Percentiles rank a stretch among this genome's conserved stretches.
Evolutionary conservation across 805 yeast species (phyloP).

Genomic region (Phaffomyces opuntiae): DNA sequence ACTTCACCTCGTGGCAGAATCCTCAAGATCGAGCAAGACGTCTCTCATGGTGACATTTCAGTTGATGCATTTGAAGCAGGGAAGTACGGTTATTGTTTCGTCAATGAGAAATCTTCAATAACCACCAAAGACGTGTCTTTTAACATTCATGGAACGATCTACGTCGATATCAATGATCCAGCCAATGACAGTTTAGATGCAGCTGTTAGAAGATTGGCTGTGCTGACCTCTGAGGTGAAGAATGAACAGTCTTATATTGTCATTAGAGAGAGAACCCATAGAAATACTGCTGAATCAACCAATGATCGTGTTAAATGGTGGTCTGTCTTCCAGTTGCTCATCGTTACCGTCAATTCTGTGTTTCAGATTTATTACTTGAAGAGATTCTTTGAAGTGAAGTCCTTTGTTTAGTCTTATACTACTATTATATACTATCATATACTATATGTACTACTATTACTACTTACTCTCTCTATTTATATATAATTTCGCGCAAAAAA

Average conservation of each 20-base stretch:
- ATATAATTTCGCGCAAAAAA: background rate
- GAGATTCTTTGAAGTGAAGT: conserved; percentile 91
- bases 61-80: conserved; percentile 63
- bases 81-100: conserved; percentile 81
- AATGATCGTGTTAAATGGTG: conserved; percentile 97
- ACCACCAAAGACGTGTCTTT: conserved; percentile 88
- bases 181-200: conserved; percentile 74
- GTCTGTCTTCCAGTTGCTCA: conserved; percentile 85
- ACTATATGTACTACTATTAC: too few species aligned
- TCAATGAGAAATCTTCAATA: conserved; percentile 69
- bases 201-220: conserved; percentile 69
- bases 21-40: conserved; percentile 41
- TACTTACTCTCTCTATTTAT: too few species aligned
- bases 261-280: conserved; percentile 93
- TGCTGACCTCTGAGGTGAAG: conserved; percentile 77
- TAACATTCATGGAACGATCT: conserved; percentile 90
- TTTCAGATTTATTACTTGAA: conserved; percentile 93
- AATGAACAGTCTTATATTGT: conserved; percentile 90
- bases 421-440: background rate
- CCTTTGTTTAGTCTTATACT: conserved; percentile 52
- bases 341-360: conserved; percentile 78
- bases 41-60: conserved; percentile 76
- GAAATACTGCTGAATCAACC: conserved; percentile 97
- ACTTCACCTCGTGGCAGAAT: conserved; percentile 36
- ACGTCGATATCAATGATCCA: conserved; percentile 73